phyloP scores from a whole-genome alignment of 164 flowering plant species.

The Tetrastigma voinierianum region DNA sequence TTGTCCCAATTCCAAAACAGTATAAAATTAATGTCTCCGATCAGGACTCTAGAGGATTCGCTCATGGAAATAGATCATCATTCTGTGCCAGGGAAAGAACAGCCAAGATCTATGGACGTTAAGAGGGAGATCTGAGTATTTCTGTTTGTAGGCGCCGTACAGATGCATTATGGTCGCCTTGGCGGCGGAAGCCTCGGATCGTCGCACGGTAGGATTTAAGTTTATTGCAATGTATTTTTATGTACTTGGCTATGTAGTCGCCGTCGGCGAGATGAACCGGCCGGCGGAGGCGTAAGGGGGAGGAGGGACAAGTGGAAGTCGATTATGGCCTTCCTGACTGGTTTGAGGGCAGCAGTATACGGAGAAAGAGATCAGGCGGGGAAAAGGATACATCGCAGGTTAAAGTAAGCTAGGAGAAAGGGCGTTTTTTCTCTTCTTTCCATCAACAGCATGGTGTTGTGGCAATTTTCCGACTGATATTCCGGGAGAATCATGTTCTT shows the following conservation, averaged over 20 bases:
- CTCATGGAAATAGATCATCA: slow-evolving; percentile 39
- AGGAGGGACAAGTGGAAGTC: slow-evolving; percentile 17
- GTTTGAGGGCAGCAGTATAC: slow-evolving; percentile 26
- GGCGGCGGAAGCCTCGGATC: slow-evolving; percentile 25
- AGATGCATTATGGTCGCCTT: slow-evolving; percentile 28
- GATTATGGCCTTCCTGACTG: slow-evolving; percentile 3
- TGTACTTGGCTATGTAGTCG: slow-evolving; percentile 19
- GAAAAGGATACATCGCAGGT: slow-evolving; percentile 16
- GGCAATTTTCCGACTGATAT: no score
- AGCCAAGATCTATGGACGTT: slow-evolving; percentile 37
- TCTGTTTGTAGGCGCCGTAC: slow-evolving; percentile 25
- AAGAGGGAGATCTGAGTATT: neutral
- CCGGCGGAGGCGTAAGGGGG: slow-evolving; percentile 13
- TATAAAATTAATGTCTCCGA: slow-evolving; percentile 39
- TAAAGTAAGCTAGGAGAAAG: slow-evolving; percentile 8
- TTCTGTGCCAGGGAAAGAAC: slow-evolving; percentile 38
- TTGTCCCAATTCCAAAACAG: slow-evolving; percentile 55
- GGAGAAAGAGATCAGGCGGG: slow-evolving; percentile 2
- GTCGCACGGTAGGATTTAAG: slow-evolving; percentile 16
- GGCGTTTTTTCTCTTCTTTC: no score
- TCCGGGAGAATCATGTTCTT: no score
- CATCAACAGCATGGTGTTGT: no score
- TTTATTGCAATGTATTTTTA: slow-evolving; percentile 14
- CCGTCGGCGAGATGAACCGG: slow-evolving; percentile 11
- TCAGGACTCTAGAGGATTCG: slow-evolving; percentile 33